Percentiles rank a stretch among this genome's conserved stretches.
phyloP scores from a whole-genome alignment of 805 yeast species.

The Zygoascus tannicola region DNA sequence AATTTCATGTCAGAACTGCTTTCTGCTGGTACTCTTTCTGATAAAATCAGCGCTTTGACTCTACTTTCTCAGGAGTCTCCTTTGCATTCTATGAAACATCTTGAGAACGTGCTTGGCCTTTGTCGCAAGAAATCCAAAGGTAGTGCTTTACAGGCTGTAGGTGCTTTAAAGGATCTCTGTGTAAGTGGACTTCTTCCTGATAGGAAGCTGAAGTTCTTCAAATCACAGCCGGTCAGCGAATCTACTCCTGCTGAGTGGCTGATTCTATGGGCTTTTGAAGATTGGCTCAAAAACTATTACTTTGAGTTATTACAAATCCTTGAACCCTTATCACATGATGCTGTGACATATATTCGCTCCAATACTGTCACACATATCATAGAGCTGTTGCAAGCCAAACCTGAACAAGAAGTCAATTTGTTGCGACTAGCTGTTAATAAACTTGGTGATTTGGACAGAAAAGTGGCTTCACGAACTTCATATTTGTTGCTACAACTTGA shows the following conservation, averaged over 20 bases:
- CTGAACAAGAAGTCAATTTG: conserved; percentile 93
- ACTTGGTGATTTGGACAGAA: conserved; percentile 85
- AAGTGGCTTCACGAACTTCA: conserved; percentile 83
- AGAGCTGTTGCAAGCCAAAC: conserved; percentile 72
- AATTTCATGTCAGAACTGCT: conserved; percentile 83
- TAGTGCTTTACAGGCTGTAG: conserved; percentile 82
- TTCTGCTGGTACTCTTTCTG: conserved; percentile 86
- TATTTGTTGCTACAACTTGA: conserved; percentile 68
- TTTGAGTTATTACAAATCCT: conserved; percentile 68
- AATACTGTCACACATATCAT: conserved; percentile 68
- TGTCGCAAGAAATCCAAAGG: conserved; percentile 90
- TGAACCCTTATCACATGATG: conserved; percentile 79
- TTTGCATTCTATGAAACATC: conserved; percentile 72
- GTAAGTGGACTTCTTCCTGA: conserved; percentile 75
- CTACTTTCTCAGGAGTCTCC: conserved; percentile 93
- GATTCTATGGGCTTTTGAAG: conserved; percentile 79
- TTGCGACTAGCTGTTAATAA: conserved; percentile 85
- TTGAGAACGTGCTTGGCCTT: conserved; percentile 66
- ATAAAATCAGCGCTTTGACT: conserved; percentile 91
- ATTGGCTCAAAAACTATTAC: conserved; percentile 66
- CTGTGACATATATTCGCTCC: conserved; percentile 79
- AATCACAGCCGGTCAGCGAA: conserved; percentile 53
- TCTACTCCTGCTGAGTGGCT: conserved; percentile 45
- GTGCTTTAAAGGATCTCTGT: conserved; percentile 82
- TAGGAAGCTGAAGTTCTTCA: conserved; percentile 70